Evolutionary conservation across 2,329 filamentous ascomycete genomes (phyloP).

Genomic region (Piedraia hortae): DNA sequence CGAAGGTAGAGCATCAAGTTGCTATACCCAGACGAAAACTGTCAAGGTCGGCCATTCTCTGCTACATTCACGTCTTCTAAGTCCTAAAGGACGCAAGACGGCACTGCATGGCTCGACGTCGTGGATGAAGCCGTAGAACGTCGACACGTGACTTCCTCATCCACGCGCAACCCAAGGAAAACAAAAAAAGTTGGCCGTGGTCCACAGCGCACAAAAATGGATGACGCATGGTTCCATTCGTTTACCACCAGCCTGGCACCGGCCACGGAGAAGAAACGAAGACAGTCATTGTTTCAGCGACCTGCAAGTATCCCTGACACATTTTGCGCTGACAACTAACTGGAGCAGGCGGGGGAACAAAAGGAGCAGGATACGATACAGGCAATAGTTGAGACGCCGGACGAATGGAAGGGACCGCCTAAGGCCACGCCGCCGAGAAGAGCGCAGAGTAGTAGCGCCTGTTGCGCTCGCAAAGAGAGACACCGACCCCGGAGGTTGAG

Average conservation of each 20-base stretch:
- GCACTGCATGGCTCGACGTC: too few relatives aligned
- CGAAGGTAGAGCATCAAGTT: too few relatives aligned
- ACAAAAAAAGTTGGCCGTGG: too few relatives aligned
- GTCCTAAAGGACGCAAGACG: too few relatives aligned
- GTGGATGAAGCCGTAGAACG: too few relatives aligned
- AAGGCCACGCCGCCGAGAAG: slow-evolving; percentile 36
- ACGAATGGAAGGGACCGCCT: slow-evolving; percentile 30
- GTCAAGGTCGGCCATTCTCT: too few relatives aligned
- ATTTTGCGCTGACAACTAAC: slow-evolving; percentile 16
- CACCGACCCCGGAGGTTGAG: slow-evolving; percentile 14
- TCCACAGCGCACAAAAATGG: too few relatives aligned
- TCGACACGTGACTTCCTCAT: too few relatives aligned
- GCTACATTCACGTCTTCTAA: too few relatives aligned
- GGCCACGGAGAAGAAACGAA: slow-evolving; percentile 27
- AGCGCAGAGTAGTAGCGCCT: slow-evolving; percentile 53
- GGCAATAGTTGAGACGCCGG: slow-evolving; percentile 29
- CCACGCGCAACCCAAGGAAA: too few relatives aligned
- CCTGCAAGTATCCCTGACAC: slow-evolving; percentile 17
- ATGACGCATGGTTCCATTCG: slow-evolving; percentile 56
- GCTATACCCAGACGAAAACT: too few relatives aligned
- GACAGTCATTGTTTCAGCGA: slow-evolving; percentile 36
- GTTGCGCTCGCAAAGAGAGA: slow-evolving; percentile 33
- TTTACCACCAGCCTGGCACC: slow-evolving; percentile 35
- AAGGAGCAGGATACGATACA: slow-evolving; percentile 25
- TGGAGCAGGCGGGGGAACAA: slow-evolving; percentile 26